These are phyloP conservation scores for Neurospora tetrasperma DNA, from an alignment of 495 filamentous ascomycete genomes.

Conservation along the genomic window DNA sequence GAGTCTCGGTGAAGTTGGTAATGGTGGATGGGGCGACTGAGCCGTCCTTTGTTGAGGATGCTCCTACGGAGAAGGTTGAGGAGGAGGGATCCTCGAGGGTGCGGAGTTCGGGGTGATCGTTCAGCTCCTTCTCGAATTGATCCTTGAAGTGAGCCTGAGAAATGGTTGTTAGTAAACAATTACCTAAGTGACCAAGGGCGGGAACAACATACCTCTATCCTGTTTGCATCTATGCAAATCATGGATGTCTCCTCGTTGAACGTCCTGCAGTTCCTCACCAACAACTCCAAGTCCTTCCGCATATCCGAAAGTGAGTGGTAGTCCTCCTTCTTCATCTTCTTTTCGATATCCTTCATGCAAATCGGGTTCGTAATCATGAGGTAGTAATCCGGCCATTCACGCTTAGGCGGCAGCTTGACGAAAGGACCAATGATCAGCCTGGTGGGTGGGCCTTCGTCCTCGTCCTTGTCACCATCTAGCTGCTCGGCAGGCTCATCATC, in stretches of 20 bases:
- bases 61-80: neutral
- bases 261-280: slow-evolving; percentile 83
- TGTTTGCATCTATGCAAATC: slow-evolving; percentile 82
- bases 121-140: slow-evolving; percentile 62
- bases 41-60: slow-evolving; percentile 43
- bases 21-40: slow-evolving; percentile 57
- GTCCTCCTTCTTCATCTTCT: slow-evolving; percentile 87
- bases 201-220: slow-evolving; percentile 63
- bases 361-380: slow-evolving; percentile 84
- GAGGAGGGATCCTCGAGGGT: slow-evolving; percentile 48
- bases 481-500: slow-evolving; percentile 36
- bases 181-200: neutral
- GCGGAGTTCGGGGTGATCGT: slow-evolving; percentile 58
- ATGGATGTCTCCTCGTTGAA: slow-evolving; percentile 94
- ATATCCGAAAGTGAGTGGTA: slow-evolving; percentile 75
- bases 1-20: slow-evolving; percentile 45
- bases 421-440: slow-evolving; percentile 90
- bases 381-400: slow-evolving; percentile 87
- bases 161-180: slow-evolving; percentile 13
- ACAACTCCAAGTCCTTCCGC: slow-evolving; percentile 65
- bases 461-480: slow-evolving; percentile 19
- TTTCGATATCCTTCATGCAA: slow-evolving; percentile 84
- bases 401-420: slow-evolving; percentile 79
- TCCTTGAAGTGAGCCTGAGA: slow-evolving; percentile 53
- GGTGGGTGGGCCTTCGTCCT: slow-evolving; percentile 32